Base-by-base conservation (phyloP, 116 monocot genomes). In the Cymodocea nodosa region DNA sequence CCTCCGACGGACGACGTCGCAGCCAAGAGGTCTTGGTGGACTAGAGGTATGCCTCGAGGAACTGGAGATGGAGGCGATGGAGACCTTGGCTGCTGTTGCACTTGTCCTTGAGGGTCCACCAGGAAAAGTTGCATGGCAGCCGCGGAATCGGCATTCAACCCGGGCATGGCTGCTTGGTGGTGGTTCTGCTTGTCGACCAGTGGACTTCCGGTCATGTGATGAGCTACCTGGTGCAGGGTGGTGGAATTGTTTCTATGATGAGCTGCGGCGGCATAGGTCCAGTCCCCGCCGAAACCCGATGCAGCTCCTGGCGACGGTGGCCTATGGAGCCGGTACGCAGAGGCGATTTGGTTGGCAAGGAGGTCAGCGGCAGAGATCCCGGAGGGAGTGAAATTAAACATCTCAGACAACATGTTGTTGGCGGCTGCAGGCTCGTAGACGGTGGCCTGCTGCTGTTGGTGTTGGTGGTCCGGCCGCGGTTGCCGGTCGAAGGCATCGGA, bases 71-170 rank as follows among this genome's bases (percentile, higher is more conserved):
- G 58, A 18, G 84, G 78, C 18, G 87, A 77, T 12, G 83, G 65
- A 22, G 83, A 83, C 23, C 81, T 59, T 15, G 66, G 66, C 56
- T 22, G 71, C n/a, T n/a, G n/a, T 64, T 44, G 69, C 63, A 25
- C 56, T 8, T 60, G 80, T 10, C 12, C 66, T 65, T 40, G 73
- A 55, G 37, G 69, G 77, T 12, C 89, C 87, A 89, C 84, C 66
- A 94, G 61, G 69, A 86, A 94, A 15, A 87, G 80, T 52, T 87
- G 84, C 87, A 89, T 89, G 22, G 86, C 89, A 0, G 93, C 76
- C 0, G 93, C 81, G 0, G 81, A 72, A 50, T 84, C 83, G 18
- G 83, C 68, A 69, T 72, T 85, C 71, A 83, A 13, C 24, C 52
- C 15, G 50, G 73, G 74, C 58, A 71, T 63, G 36, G 72, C 67